A percentile compares a stretch with the other conserved stretches of the same genome.
Evolutionary conservation across 1,139 yeast genomes (phyloP).

Genomic region (Pichia kudriavzevii): DNA sequence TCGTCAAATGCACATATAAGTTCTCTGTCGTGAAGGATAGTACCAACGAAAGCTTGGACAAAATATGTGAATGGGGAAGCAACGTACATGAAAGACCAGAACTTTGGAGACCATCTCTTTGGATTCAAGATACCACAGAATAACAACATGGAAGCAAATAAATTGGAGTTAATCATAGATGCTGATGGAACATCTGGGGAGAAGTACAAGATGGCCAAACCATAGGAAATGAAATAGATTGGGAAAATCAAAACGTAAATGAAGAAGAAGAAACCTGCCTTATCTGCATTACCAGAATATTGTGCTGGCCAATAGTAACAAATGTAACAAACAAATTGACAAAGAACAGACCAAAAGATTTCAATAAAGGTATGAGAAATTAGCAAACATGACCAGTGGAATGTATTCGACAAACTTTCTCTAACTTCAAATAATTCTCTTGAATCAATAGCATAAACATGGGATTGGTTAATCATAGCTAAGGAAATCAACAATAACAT

Average conservation of each 20-base stretch:
- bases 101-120: slow-evolving; percentile 49
- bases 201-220: slow-evolving; percentile 45
- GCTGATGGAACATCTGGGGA: slow-evolving; percentile 62
- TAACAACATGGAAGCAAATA: slow-evolving; percentile 47
- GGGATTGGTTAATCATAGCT: slow-evolving; percentile 51
- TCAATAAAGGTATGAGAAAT: slow-evolving; percentile 46
- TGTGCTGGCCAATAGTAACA: slow-evolving; percentile 54
- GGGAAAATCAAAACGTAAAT: slow-evolving; percentile 50
- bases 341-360: slow-evolving; percentile 47
- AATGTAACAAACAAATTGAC: slow-evolving; percentile 45
- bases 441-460: slow-evolving; percentile 47
- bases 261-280: slow-evolving; percentile 49
- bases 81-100: slow-evolving; percentile 68
- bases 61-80: slow-evolving; percentile 64
- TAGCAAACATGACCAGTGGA: slow-evolving; percentile 55
- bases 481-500: slow-evolving; percentile 43
- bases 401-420: slow-evolving; percentile 58
- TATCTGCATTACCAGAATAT: slow-evolving; percentile 36
- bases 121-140: slow-evolving; percentile 66
- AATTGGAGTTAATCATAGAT: slow-evolving; percentile 37
- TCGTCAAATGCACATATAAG: slow-evolving; percentile 50
- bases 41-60: slow-evolving; percentile 49
- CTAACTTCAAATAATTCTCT: slow-evolving; percentile 56
- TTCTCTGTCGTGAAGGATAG: slow-evolving; percentile 46
- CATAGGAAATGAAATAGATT: slow-evolving; percentile 47